phyloP scores from a whole-genome alignment of 2,329 filamentous ascomycete species.

The Paradendryphiella salina region DNA sequence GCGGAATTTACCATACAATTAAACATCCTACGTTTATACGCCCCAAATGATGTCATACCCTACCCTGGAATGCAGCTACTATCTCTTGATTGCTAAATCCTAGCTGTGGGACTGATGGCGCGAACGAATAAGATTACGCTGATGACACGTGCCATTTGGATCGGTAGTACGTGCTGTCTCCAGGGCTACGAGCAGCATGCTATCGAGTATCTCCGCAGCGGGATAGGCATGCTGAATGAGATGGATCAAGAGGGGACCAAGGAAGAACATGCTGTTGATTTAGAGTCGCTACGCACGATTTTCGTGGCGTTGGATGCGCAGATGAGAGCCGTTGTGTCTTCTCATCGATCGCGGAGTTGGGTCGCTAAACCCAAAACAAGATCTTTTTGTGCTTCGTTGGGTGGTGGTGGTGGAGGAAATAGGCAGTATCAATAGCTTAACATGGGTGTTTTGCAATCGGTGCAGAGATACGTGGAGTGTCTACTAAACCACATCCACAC shows the following conservation, averaged over 20 bases:
- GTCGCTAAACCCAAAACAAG: constrained; percentile 25
- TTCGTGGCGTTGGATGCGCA: constrained; percentile 40
- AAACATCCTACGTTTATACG: too few species aligned
- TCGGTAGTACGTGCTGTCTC: constrained; percentile 39
- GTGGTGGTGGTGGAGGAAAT: constrained; percentile 3
- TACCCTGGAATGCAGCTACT: not conserved
- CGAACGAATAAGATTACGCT: constrained; percentile 31
- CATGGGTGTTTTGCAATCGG: constrained; percentile 13
- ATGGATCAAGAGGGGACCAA: constrained; percentile 20
- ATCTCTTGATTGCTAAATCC: not conserved
- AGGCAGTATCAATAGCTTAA: not conserved
- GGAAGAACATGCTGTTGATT: constrained; percentile 27
- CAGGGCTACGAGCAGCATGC: constrained; percentile 38
- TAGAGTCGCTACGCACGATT: constrained; percentile 35
- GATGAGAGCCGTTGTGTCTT: constrained; percentile 35
- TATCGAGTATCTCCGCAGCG: constrained; percentile 37
- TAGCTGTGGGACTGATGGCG: not conserved
- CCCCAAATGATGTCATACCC: not conserved
- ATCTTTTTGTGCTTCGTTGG: not conserved
- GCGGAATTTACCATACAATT: too few species aligned
- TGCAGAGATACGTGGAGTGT: constrained; percentile 28
- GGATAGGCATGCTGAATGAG: constrained; percentile 38
- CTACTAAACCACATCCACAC: constrained; percentile 31
- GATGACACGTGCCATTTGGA: constrained; percentile 39
- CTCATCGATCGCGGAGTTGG: constrained; percentile 25